Conservation (phyloP, 371 early-diverging fungal species). For the Circinella minor region DNA sequence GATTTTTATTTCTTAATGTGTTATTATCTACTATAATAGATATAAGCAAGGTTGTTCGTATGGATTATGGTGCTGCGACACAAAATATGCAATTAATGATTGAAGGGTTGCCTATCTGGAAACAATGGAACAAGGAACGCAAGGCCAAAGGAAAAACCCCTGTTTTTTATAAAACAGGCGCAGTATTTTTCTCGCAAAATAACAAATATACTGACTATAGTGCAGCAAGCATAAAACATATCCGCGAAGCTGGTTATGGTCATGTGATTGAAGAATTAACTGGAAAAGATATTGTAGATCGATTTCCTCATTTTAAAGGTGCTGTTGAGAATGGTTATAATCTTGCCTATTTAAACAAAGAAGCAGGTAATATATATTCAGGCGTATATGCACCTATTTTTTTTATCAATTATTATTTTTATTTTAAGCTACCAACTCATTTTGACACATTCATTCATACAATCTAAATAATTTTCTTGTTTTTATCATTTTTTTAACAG, state of each 20-base stretch:
- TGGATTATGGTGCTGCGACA: conserved; percentile 49
- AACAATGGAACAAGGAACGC: conserved; percentile 56
- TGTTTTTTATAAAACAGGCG: conserved; percentile 48
- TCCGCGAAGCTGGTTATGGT: conserved; percentile 41
- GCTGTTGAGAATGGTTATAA: conserved; percentile 36
- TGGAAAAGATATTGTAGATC: conserved; percentile 27
- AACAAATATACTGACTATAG: conserved; percentile 38
- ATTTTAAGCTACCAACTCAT: too few relatives aligned
- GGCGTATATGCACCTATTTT: too few relatives aligned
- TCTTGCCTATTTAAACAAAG: conserved; percentile 37
- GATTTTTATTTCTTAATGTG: background rate
- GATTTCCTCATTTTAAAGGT: conserved; percentile 37
- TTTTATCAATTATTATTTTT: too few relatives aligned
- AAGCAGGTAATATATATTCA: conserved; percentile 28
- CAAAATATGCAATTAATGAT: conserved; percentile 43
- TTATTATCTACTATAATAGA: conserved; percentile 22
- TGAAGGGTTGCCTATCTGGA: conserved; percentile 49
- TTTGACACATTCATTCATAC: too few relatives aligned
- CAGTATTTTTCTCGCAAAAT: conserved; percentile 34
- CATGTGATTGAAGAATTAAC: conserved; percentile 34
- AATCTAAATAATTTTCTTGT: too few relatives aligned
- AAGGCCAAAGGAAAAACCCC: conserved; percentile 22
- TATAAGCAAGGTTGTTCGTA: conserved; percentile 55
- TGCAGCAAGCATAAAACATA: conserved; percentile 28
- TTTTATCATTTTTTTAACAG: conserved; percentile 14